Evolutionary conservation across 2,329 filamentous ascomycete species (phyloP).

Genomic region (Ophiosphaerella herpotricha): DNA sequence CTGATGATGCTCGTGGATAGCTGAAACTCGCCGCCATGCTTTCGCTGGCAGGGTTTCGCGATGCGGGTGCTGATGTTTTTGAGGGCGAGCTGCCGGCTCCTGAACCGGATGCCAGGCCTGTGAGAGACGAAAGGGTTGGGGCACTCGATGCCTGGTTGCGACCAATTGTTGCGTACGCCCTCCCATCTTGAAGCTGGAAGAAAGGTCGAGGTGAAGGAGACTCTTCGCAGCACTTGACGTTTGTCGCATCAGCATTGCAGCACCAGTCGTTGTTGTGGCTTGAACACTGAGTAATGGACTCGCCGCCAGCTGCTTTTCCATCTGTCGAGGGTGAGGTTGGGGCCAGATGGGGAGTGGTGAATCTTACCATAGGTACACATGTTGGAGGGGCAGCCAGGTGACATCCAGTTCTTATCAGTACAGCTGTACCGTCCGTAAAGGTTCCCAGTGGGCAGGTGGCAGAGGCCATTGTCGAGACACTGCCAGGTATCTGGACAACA

Average conservation of each 20-base stretch:
- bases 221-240: constrained; percentile 42
- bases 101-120: constrained; percentile 26
- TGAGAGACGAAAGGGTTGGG: constrained; percentile 31
- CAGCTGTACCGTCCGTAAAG: constrained; percentile 43
- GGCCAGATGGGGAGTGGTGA: background rate
- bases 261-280: constrained; percentile 43
- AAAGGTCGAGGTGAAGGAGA: constrained; percentile 36
- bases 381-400: constrained; percentile 38
- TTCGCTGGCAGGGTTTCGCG: background rate
- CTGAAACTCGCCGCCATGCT: no score
- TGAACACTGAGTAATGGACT: constrained; percentile 39
- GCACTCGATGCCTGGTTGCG: constrained; percentile 20
- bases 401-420: constrained; percentile 42
- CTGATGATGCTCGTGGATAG: constrained; percentile 10
- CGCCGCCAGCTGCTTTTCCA: constrained; percentile 30
- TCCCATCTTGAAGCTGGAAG: constrained; percentile 38
- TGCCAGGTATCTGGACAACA: constrained; percentile 45
- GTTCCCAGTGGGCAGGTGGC: constrained; percentile 31
- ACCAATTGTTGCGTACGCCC: constrained; percentile 39
- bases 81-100: constrained; percentile 14
- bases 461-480: constrained; percentile 46
- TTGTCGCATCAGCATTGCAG: constrained; percentile 35
- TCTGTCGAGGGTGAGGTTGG: constrained; percentile 18
- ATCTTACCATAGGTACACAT: constrained; percentile 41
- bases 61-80: constrained; percentile 15